phyloP scores from a whole-genome alignment of 192 early-diverging fungal genomes.

The Dispira parvispora region DNA sequence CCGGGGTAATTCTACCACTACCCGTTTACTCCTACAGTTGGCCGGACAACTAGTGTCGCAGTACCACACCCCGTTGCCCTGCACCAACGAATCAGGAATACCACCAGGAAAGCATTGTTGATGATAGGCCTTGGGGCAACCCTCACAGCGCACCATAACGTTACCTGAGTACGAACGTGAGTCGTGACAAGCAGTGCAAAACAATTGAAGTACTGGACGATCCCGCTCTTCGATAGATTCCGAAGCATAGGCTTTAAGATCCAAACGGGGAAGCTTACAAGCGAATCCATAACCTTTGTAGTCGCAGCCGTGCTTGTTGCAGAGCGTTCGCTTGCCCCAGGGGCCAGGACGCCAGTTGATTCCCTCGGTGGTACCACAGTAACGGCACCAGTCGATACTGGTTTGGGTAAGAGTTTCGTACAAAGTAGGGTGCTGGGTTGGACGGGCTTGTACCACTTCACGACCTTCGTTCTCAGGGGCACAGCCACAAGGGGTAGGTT shows the following conservation, averaged over 20 bases:
- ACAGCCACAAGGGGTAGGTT: neutral
- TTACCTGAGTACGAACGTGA: conserved; percentile 41
- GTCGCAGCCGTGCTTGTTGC: conserved; percentile 94
- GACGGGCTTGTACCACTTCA: conserved; percentile 1
- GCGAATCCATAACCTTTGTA: conserved; percentile 90
- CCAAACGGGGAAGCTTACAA: conserved; percentile 69
- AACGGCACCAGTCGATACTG: conserved; percentile 75
- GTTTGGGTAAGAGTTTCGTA: conserved; percentile 43
- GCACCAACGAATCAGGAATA: conserved; percentile 29
- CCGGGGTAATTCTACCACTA: conserved; percentile 37
- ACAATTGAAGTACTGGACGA: conserved; percentile 79
- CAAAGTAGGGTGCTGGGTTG: conserved; percentile 31
- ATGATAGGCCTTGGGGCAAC: conserved; percentile 70
- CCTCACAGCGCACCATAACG: conserved; percentile 61
- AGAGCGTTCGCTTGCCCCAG: conserved; percentile 86
- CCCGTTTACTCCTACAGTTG: conserved; percentile 32
- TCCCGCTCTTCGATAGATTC: conserved; percentile 65
- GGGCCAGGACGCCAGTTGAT: conserved; percentile 85
- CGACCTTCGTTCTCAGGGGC: neutral
- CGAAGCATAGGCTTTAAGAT: conserved; percentile 54
- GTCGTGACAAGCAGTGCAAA: conserved; percentile 58
- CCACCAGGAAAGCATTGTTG: conserved; percentile 37
- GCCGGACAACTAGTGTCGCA: conserved; percentile 40
- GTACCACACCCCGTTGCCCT: conserved; percentile 35
- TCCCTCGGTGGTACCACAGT: conserved; percentile 78